Evolutionary conservation across 768 basidiomycete genomes (phyloP).

Genomic region (Suillus lakei): DNA sequence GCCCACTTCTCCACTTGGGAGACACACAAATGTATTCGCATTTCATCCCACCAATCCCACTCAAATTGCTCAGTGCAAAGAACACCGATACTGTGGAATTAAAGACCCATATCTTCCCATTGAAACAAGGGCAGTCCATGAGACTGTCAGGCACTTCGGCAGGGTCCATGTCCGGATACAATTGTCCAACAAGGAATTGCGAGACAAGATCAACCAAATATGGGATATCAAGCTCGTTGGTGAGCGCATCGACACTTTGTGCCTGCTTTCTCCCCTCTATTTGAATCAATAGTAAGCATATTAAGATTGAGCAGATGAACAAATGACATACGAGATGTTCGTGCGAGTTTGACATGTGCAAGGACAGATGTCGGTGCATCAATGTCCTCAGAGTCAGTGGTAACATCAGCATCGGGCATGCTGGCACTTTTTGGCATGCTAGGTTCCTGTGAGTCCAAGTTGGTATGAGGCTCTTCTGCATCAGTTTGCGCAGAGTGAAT

Average conservation of each 20-base stretch:
- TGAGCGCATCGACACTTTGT: not conserved
- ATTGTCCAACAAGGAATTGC: constrained; percentile 9
- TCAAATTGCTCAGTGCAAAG: constrained; percentile 14
- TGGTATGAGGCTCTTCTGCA: no score
- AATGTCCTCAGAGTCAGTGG: constrained; percentile 1
- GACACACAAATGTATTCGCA: no score
- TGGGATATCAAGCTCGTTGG: not conserved
- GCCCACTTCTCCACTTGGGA: no score
- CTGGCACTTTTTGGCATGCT: no score
- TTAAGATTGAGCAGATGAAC: not conserved
- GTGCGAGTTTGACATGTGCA: constrained; percentile 8
- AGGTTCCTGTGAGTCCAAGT: no score
- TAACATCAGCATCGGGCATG: no score
- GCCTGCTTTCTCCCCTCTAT: constrained; percentile 2
- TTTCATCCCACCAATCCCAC: no score
- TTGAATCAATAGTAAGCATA: not conserved
- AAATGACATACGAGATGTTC: constrained; percentile 1
- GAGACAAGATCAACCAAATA: not conserved
- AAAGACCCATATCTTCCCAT: constrained; percentile 16
- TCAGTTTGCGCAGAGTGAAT: no score
- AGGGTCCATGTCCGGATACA: constrained; percentile 14
- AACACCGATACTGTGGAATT: constrained; percentile 20
- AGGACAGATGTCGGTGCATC: not conserved
- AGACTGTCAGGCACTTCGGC: constrained; percentile 1
- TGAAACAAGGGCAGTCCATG: constrained; percentile 1